Conservation (phyloP, 371 early-diverging fungal species). For the Mortierella sp. region DNA sequence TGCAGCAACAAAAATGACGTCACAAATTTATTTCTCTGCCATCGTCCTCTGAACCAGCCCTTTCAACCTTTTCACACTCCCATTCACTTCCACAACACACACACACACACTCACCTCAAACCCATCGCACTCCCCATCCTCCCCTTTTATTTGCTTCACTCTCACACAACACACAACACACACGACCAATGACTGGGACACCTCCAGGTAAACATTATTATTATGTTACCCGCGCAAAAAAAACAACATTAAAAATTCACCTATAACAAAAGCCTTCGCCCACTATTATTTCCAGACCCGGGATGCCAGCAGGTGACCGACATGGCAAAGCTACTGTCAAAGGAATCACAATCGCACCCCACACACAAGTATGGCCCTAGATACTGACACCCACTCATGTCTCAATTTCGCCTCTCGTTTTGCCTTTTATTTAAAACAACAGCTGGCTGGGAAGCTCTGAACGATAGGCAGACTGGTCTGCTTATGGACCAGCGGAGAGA, state of each 20-base stretch:
- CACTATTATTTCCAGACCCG: too few species aligned
- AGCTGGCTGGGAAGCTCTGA: constrained; percentile 57
- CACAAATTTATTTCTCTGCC: not conserved
- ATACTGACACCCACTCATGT: not conserved
- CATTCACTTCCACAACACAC: not conserved
- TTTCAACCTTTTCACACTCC: not conserved
- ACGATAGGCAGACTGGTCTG: constrained; percentile 49
- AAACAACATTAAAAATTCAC: not conserved
- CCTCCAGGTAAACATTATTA: constrained; percentile 26
- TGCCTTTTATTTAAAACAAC: not conserved
- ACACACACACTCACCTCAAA: not conserved
- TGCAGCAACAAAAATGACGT: not conserved
- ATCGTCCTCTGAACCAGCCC: not conserved
- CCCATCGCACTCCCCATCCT: not conserved
- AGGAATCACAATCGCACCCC: not conserved
- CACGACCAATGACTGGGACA: constrained; percentile 36
- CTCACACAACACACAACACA: not conserved
- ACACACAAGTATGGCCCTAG: not conserved
- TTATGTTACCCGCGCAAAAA: not conserved
- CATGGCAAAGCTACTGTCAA: not conserved
- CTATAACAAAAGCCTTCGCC: not conserved
- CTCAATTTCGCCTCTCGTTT: not conserved
- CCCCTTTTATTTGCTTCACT: not conserved
- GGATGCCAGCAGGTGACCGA: too few species aligned
- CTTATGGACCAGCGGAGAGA: constrained; percentile 44